These are phyloP conservation scores for Scheffersomyces insectosa DNA, from an alignment of 1,139 yeast species.

Conservation along the genomic window DNA sequence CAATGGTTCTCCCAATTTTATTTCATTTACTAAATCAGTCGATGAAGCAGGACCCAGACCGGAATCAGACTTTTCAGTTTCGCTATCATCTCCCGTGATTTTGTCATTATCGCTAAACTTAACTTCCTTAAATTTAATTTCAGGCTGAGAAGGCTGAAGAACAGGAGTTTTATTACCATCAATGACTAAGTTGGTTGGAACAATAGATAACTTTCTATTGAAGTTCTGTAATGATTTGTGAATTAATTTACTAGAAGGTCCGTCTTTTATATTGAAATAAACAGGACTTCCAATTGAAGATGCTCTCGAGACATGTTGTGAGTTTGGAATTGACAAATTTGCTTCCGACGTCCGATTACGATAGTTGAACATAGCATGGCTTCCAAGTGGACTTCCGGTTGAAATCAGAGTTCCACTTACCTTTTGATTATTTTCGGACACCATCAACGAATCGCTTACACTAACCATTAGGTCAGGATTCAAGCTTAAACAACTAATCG, in stretches of 20 bases:
- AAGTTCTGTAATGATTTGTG: conserved; percentile 15
- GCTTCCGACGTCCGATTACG: conserved; percentile 2
- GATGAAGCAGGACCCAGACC: background rate
- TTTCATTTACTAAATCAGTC: conserved; percentile 1
- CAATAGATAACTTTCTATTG: conserved; percentile 27
- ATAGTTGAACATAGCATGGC: background rate
- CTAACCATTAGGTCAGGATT: conserved; percentile 21
- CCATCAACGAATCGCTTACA: conserved; percentile 4
- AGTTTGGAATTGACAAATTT: background rate
- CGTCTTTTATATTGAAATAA: conserved; percentile 18
- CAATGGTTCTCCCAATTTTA: conserved; percentile 20
- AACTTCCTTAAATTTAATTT: conserved; percentile 32
- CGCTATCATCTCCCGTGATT: conserved; percentile 1
- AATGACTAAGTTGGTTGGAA: conserved; percentile 28
- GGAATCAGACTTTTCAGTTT: background rate
- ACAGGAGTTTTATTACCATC: conserved; percentile 11
- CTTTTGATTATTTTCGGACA: background rate
- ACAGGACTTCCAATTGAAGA: conserved; percentile 31
- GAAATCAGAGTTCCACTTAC: background rate
- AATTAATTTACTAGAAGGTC: conserved; percentile 11
- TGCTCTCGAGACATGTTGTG: conserved; percentile 21
- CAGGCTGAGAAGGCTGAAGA: conserved; percentile 5
- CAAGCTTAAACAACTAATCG: conserved; percentile 33
- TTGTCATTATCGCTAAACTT: conserved; percentile 18
- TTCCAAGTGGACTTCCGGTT: background rate